Evolutionary conservation across 2,329 filamentous ascomycete species (phyloP), one percentile per base, ranked within the genome.

Genomic region (Colletotrichum tamarilloi): DNA sequence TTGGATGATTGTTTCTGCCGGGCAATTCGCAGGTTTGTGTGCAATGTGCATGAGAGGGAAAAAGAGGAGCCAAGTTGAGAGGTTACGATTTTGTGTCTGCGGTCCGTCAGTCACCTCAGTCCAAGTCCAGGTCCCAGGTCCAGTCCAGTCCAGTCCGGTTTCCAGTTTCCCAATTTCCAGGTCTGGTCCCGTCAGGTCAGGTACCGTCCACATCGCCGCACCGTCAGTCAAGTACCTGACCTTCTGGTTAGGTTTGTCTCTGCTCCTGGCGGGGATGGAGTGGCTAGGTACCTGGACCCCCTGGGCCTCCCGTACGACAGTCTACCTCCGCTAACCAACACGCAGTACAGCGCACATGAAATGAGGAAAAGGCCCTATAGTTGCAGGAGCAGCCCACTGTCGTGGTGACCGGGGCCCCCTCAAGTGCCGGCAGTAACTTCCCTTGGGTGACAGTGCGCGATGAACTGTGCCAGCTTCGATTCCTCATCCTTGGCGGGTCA

Each of bases 31-130:
- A 80, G 81, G 80, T 78, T 73, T 80, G 81, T 82, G 83, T 83
- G 82, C 67, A 56, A 81, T 82, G 83, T 83, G 62, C 79, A 83
- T 81, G 81, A 80, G 81, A 73, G 70, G 74, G 74, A 83, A 84
- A 84, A 84, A 84, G 83, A 84, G 83, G 83, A 84, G 81, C 79
- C 77, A 78, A 79, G 77, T 76, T 79, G 83, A 78, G 79, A 83
- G 78, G 82, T 81, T 79, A 80, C 78, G 81, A 83, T 83, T 84
- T 84, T 83, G 82, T 83, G 82, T 82, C 81, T 79, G 77, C 79
- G 78, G 77, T 75, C 56, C 75, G 75, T 75, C 69, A 64, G 72
- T 68, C 72, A 22, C 59, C 49, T 68, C 35, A 64, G 64, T 72
- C 22, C 56, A 53, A 38, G 59, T 67, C 58, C 56, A 59, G 28